Conservation (phyloP, 2,329 filamentous ascomycete species). For the Zasmidium citrigriseum region DNA sequence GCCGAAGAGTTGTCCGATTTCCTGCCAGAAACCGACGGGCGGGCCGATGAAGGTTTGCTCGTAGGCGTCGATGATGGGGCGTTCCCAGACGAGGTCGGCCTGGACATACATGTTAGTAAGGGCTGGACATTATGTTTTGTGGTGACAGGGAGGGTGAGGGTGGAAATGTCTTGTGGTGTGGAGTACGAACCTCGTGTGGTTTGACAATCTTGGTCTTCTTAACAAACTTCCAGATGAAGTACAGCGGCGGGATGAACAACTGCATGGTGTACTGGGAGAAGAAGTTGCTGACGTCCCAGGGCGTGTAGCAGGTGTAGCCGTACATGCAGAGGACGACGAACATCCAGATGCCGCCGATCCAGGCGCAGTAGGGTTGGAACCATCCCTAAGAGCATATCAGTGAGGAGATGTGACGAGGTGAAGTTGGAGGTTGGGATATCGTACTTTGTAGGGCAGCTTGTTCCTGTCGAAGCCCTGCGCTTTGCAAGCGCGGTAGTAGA, state of each 20-base stretch:
- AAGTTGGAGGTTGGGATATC: too few species aligned
- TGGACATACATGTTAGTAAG: slow-evolving; percentile 43
- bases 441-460: slow-evolving; percentile 59
- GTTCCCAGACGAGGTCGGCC: slow-evolving; percentile 62
- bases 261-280: slow-evolving; percentile 52
- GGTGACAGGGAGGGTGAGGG: too few species aligned
- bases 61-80: slow-evolving; percentile 59
- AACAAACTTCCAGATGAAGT: slow-evolving; percentile 60
- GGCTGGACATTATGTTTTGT: too few species aligned
- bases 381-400: too few species aligned
- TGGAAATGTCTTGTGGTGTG: too few species aligned
- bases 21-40: slow-evolving; percentile 56
- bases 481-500: slow-evolving; percentile 57
- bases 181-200: neutral
- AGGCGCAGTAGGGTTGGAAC: slow-evolving; percentile 58
- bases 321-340: slow-evolving; percentile 49
- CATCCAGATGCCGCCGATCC: slow-evolving; percentile 34
- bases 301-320: slow-evolving; percentile 56
- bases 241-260: slow-evolving; percentile 25
- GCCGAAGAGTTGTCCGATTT: slow-evolving; percentile 50
- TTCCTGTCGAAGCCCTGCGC: slow-evolving; percentile 55
- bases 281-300: slow-evolving; percentile 47
- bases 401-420: too few species aligned
- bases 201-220: slow-evolving; percentile 59
- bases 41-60: slow-evolving; percentile 52